Evolutionary conservation across 768 basidiomycete genomes (phyloP).

Genomic region (Rhodotorula sphaerocarpa): DNA sequence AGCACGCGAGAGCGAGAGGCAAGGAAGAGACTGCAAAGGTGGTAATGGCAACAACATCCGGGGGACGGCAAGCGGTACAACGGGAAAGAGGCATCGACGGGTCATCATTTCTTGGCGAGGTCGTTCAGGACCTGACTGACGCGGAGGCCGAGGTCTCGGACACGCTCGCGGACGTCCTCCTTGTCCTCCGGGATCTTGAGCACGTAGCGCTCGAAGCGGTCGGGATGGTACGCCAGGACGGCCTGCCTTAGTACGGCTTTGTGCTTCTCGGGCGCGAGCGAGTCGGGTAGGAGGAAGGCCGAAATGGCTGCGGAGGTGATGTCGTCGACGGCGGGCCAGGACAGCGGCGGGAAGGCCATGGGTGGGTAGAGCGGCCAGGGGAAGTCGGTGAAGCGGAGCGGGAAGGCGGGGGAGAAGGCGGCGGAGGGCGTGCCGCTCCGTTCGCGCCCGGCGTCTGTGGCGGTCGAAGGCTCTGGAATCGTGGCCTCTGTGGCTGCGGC

Average conservation of each 20-base stretch:
- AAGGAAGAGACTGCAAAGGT: neutral
- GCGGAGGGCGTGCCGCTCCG: neutral
- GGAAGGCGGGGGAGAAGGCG: neutral
- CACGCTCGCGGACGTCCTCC: conserved; percentile 27
- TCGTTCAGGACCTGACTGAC: conserved; percentile 31
- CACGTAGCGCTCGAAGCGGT: conserved; percentile 37
- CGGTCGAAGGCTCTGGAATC: too few relatives aligned
- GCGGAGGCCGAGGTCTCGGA: conserved; percentile 33
- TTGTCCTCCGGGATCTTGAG: conserved; percentile 26
- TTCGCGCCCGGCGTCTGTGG: too few relatives aligned
- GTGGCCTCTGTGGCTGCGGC: neutral
- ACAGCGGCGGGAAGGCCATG: conserved; percentile 28
- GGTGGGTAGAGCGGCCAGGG: conserved; percentile 34
- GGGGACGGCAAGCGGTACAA: neutral
- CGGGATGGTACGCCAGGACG: conserved; percentile 38
- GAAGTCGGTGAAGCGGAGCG: conserved; percentile 35
- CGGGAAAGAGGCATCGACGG: neutral
- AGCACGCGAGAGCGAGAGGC: neutral
- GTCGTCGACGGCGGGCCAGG: conserved; percentile 20
- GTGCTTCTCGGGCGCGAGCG: conserved; percentile 10
- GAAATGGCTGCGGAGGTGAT: conserved; percentile 14
- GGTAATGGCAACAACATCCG: conserved; percentile 5
- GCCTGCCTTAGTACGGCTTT: conserved; percentile 33
- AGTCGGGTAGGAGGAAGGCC: conserved; percentile 24
- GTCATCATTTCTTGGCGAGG: conserved; percentile 15